Base-by-base conservation (phyloP, 805 yeast genomes). In the Schizosaccharomyces octosporus region DNA sequence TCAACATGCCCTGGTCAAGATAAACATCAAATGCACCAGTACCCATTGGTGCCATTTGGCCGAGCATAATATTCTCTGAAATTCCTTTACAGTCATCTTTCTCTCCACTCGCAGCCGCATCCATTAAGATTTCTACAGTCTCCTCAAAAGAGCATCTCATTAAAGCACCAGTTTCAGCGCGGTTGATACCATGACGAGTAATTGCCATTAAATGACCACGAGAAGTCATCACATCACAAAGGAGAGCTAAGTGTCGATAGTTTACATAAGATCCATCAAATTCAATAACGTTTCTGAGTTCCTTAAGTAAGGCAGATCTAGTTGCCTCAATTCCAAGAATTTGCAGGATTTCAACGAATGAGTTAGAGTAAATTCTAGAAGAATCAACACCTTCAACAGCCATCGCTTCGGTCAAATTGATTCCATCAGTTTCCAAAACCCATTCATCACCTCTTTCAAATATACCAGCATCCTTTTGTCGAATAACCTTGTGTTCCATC, bases 61-160 rank as follows among this genome's bases (percentile, higher is more conserved):
- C 99, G 69, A 93, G 80, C 76, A 93, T 87, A 63, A 93, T 95
- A 71, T 93, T 93, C 72, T 93, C 97, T 48, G 98, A 93, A 64
- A 93, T 95, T 78, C 99, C 99, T 66, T 88, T 86, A 74, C 99
- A 93, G 67, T 93, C 97, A 74, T 93, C 99, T 62, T 93, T 76
- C 71, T 93, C 99, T 21, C 97, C 98, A 55, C 94, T 81, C 4
- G 97, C 95, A 72, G 96, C 98, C 21, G 99, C 99, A 70, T 93
- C 98, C 67, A 93, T 81, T 71, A 93, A 75, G 69, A 93, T 93
- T 75, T 93, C 99, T 54, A 93, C 99, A 6, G 99, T 93, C 73
- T 93, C 99, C 75, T 93, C 99, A 76, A 93, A 93, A 55, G 98
- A 90, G 77, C 97, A 93, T 74, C 99, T 82, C 99, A 93, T 93